A percentile compares a stretch with the other conserved stretches of the same genome.
Evolutionary conservation across 1,284 basidiomycete genomes (phyloP).

Genomic region (Ceratobasidium sp.): DNA sequence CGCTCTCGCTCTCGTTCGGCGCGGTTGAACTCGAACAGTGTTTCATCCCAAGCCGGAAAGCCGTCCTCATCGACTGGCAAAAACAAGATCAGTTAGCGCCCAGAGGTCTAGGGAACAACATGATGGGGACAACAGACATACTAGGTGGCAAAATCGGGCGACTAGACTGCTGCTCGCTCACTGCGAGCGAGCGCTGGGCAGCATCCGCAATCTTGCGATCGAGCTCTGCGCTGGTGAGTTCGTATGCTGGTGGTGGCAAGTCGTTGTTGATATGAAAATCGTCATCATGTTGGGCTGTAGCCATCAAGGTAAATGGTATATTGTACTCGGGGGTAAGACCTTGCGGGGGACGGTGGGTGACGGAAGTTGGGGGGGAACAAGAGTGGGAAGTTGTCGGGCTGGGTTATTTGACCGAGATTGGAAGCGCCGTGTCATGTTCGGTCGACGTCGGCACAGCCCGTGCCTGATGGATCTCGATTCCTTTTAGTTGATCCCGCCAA

Average conservation of each 20-base stretch:
- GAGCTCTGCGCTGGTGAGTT: slow-evolving; percentile 45
- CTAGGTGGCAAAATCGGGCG: slow-evolving; percentile 28
- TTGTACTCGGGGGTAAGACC: slow-evolving; percentile 17
- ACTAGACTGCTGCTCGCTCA: slow-evolving; percentile 9
- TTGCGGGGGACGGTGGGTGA: not conserved
- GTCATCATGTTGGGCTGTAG: slow-evolving; percentile 15
- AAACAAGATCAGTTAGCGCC: slow-evolving; percentile 6
- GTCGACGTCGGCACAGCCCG: slow-evolving; percentile 28
- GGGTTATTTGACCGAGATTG: slow-evolving; percentile 31
- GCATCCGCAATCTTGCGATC: slow-evolving; percentile 47
- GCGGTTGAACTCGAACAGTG: slow-evolving; percentile 39
- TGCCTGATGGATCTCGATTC: slow-evolving; percentile 24
- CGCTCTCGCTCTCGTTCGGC: not conserved
- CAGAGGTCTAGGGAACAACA: not conserved
- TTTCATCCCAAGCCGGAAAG: slow-evolving; percentile 44
- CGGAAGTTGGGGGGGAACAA: not conserved
- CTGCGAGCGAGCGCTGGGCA: slow-evolving; percentile 34
- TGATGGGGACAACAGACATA: slow-evolving; percentile 9
- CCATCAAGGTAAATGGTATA: not conserved
- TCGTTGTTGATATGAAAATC: slow-evolving; percentile 20
- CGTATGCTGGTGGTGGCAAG: slow-evolving; percentile 47
- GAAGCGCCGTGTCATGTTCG: slow-evolving; percentile 1
- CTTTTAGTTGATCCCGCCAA: not conserved
- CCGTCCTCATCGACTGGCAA: slow-evolving; percentile 38
- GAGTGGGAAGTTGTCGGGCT: slow-evolving; percentile 27